phyloP scores from a whole-genome alignment of 371 early-diverging fungal genomes.

The Sporodiniella umbellata region DNA sequence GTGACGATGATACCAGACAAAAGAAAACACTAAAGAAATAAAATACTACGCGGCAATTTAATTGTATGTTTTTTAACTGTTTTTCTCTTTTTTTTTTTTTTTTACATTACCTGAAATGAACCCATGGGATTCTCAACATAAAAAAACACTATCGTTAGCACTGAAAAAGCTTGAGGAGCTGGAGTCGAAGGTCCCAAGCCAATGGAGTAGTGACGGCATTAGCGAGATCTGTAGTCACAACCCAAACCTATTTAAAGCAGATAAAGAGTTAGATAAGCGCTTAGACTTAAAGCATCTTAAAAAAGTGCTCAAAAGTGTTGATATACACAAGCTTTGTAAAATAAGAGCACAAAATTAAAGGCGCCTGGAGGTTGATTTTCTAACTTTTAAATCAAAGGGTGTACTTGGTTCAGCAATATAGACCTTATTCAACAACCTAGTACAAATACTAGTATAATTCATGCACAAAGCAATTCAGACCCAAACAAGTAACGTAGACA shows the following conservation, averaged over 20 bases:
- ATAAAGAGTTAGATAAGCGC: neutral
- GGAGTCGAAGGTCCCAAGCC: neutral
- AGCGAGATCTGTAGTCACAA: neutral
- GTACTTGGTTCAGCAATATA: conserved; percentile 8
- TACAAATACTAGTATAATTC: conserved; percentile 4
- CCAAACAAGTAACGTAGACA: neutral
- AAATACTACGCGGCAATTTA: neutral
- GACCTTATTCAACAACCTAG: neutral
- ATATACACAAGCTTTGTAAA: conserved; percentile 11
- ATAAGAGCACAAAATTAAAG: neutral
- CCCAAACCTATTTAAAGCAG: conserved; percentile 1
- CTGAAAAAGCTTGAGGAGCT: conserved; percentile 6
- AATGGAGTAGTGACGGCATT: conserved; percentile 4
- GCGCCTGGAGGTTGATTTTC: neutral
- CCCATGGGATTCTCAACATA: conserved; percentile 1
- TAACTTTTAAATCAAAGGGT: conserved; percentile 6
- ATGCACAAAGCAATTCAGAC: conserved; percentile 3
- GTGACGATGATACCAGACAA: neutral
- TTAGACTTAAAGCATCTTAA: conserved; percentile 1
- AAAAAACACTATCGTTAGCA: neutral
- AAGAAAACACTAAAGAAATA: conserved; percentile 15
- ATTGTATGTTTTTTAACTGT: conserved; percentile 3
- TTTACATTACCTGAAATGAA: conserved; percentile 1
- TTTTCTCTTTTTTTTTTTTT: conserved; percentile 2
- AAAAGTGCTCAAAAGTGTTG: conserved; percentile 2